Base-by-base conservation (phyloP, 2,329 filamentous ascomycete species). In the Elsinoe perseae region DNA sequence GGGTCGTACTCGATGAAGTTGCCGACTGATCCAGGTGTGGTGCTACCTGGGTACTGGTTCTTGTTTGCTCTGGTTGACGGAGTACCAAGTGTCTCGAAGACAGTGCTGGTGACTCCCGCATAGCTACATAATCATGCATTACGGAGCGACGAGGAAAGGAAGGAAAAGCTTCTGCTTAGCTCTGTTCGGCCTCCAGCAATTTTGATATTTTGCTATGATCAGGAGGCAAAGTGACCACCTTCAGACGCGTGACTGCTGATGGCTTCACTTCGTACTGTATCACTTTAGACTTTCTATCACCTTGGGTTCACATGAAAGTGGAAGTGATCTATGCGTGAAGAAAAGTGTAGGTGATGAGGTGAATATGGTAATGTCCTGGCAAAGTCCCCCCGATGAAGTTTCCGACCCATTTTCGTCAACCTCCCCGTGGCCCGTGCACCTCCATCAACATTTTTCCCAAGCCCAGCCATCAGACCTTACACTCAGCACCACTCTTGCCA, bases 11-110 rank as follows among this genome's bases (percentile, higher is more conserved):
- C 63, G 0, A 64, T 77, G 5, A 65, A 63, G 0, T 64, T 80
- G 3, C 77, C 78, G 0, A 58, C 60, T 3, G 78, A 81, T 57
- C 59, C 73, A 0, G 79, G 78, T 4, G 66, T 81, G 20, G 61
- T 74, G 4, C 58, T 80, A 3, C 79, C 79, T 0, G 80, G 79
- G 0, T 78, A 74, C 61, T 82, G 75, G 70, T 76, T 77, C 66
- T 62, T 82, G 8, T 82, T 81, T 64, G 77, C 72, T 0, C 66
- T 77, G 14, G 59, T 65, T 3, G 63, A 61, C 4, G 76, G 77
- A 0, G 73, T 74, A 1, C 78, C 77, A 0, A 78, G 76, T 60
- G 58, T 76, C 2, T 73, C 71, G 0, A 72, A 71, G 64, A 75
- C 69, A 1, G 63, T 77, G 6, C 66, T 69, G 62, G 48, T 66